phyloP scores from a whole-genome alignment of 371 early-diverging fungal species.

The Nosema muscidifuracis region DNA sequence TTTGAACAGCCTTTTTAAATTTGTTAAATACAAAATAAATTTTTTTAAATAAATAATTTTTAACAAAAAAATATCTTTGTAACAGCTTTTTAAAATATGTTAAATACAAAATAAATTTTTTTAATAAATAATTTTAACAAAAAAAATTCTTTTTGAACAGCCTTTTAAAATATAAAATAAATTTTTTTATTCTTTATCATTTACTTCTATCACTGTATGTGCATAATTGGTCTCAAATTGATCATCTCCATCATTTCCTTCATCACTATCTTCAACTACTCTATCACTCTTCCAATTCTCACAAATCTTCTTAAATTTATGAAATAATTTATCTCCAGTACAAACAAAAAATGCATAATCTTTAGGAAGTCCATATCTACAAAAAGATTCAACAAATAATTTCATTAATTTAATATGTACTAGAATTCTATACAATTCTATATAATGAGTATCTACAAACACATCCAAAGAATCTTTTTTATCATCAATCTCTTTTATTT shows the following conservation, averaged over 20 bases:
- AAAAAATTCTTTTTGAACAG: too few species aligned
- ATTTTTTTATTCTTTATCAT: background rate
- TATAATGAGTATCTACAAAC: conserved; percentile 16
- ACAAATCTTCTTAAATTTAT: conserved; percentile 7
- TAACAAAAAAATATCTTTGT: too few species aligned
- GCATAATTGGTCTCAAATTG: background rate
- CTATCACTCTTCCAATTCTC: conserved; percentile 26
- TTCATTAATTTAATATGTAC: conserved; percentile 21
- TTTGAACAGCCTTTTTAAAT: too few species aligned
- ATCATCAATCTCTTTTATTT: too few species aligned
- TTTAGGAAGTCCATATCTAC: conserved; percentile 32
- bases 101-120: too few species aligned
- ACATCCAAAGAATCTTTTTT: background rate
- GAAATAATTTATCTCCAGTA: conserved; percentile 9
- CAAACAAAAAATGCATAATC: conserved; percentile 21
- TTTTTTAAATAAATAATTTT: too few species aligned
- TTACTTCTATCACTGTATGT: background rate
- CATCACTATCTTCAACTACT: conserved; percentile 20
- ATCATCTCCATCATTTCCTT: too few species aligned
- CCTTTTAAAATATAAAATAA: too few species aligned
- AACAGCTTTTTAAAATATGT: too few species aligned
- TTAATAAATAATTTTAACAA: too few species aligned
- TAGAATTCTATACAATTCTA: conserved; percentile 12
- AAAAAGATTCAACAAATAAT: conserved; percentile 22
- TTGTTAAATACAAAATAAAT: too few species aligned